These are phyloP conservation scores for Porcisia deanei DNA, from an alignment of 208 protist species.

Conservation along the genomic window DNA sequence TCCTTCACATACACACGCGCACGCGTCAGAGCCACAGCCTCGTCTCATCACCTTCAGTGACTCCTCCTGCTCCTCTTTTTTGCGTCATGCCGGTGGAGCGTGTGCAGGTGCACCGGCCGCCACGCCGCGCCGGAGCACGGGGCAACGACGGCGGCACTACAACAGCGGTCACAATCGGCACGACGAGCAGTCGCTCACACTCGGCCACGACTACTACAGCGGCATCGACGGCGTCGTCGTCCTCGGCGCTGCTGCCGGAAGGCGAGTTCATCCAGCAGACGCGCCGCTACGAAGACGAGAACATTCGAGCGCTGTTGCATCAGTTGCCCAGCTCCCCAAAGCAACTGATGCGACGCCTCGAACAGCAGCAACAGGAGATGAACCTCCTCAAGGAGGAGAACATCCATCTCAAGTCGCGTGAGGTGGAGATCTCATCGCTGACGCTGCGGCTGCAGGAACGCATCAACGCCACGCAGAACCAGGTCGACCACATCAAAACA, in stretches of 20 bases:
- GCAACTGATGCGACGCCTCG: conserved; percentile 67
- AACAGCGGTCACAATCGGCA: conserved; percentile 17
- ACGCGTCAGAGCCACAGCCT: not conserved
- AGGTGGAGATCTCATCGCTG: conserved; percentile 81
- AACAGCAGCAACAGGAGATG: conserved; percentile 73
- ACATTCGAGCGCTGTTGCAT: conserved; percentile 27
- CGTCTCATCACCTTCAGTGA: not conserved
- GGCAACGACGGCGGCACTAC: not conserved
- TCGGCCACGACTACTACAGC: conserved; percentile 3
- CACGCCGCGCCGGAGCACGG: conserved; percentile 1
- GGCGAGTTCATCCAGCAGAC: not conserved
- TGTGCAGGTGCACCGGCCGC: not conserved
- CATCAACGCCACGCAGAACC: conserved; percentile 78
- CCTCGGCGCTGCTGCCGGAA: not conserved
- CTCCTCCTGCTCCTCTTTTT: not conserved
- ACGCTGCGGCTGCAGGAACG: conserved; percentile 77
- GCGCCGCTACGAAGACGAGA: conserved; percentile 26
- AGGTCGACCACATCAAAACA: conserved; percentile 81
- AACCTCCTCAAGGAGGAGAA: conserved; percentile 72
- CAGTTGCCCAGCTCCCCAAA: conserved; percentile 65
- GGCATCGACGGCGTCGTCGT: conserved; percentile 10
- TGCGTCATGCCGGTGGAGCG: conserved; percentile 14
- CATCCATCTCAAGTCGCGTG: conserved; percentile 56
- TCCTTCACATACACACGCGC: not conserved
- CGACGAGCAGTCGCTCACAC: conserved; percentile 17